Base-by-base conservation (phyloP, 129 eudicot genomes). In the Flaveria robusta region DNA sequence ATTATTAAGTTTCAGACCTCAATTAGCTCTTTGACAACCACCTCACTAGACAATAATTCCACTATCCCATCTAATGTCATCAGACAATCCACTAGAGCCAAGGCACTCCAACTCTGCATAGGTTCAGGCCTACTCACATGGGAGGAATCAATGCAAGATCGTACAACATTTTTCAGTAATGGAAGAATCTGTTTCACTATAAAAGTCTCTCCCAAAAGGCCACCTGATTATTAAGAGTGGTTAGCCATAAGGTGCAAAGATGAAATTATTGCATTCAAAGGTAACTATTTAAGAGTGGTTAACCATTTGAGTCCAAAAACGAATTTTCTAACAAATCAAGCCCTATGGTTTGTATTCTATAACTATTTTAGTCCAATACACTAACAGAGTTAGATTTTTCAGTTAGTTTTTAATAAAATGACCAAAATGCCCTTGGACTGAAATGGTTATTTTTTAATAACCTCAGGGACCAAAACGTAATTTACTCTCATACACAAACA, bases 61-160 rank as follows among this genome's bases (percentile, higher is more conserved):
- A 83, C 71, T 23, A 94, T 83, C 19, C 97, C 97, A 81, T 94
- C 90, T 72, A 94, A 72, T 31, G 88, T 83, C 81, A 77, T 74
- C 22, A 94, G 86, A 79, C 97, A 88, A 75, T 91, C 97, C 77
- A 89, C 82, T 63, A 94, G 91, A 77, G 97, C 96, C 84, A 89
- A 79, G 19, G 90, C 70, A 71, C 88, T 86, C 99, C 96, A 91
- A 79, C 93, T 91, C 78, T 87, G 97, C 80, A 89, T 65, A 37
- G 93, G 91, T 81, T 94, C 99, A 71, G 90, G 86, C 82, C 89
- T 91, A 76, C 76, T 88, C 70, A 68, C 81, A 76, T 20, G 52
- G 68, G 89, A 89, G 58, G 46, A 82, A 58, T 81, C 86, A 71
- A 94, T 84, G 76, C 99, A 94, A 50, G 92, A 86, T 5, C 74